phyloP scores from a whole-genome alignment of 768 basidiomycete species.

The Coprinellus micaceus region DNA sequence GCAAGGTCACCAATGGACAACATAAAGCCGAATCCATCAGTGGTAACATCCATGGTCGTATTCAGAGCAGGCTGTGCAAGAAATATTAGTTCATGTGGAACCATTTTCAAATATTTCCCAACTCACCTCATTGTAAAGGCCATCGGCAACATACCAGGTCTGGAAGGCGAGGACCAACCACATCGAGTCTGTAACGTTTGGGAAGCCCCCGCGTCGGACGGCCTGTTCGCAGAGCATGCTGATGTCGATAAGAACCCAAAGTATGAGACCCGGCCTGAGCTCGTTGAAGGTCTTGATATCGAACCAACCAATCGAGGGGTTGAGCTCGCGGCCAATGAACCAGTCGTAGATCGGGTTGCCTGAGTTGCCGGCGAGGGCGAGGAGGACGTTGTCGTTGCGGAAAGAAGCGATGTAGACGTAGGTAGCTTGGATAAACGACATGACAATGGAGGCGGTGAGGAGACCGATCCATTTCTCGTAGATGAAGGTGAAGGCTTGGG shows the following conservation, averaged over 20 bases:
- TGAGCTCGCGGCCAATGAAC: constrained; percentile 92
- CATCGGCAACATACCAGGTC: constrained; percentile 80
- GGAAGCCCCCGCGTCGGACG: constrained; percentile 65
- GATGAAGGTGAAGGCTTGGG: constrained; percentile 79
- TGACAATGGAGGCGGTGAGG: constrained; percentile 73
- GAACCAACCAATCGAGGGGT: constrained; percentile 77
- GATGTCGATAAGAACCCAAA: constrained; percentile 89
- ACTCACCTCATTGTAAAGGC: constrained; percentile 82
- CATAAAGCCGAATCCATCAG: constrained; percentile 99
- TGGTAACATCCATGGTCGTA: constrained; percentile 96
- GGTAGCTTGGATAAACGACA: constrained; percentile 72
- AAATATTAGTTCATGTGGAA: not conserved
- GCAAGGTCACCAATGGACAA: constrained; percentile 86
- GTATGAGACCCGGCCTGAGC: constrained; percentile 84
- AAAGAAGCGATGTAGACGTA: constrained; percentile 73
- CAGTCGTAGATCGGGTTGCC: constrained; percentile 92
- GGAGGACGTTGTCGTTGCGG: constrained; percentile 58
- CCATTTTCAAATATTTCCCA: not conserved
- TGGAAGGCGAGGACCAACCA: constrained; percentile 86
- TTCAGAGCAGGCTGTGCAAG: constrained; percentile 72
- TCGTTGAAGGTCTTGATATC: constrained; percentile 76
- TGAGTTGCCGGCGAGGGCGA: constrained; percentile 91
- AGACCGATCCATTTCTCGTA: constrained; percentile 93
- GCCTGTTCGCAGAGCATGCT: constrained; percentile 91
- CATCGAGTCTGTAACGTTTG: constrained; percentile 82